These are phyloP conservation scores for Boletus speciosus DNA, from an alignment of 768 basidiomycete genomes.

Conservation along the genomic window DNA sequence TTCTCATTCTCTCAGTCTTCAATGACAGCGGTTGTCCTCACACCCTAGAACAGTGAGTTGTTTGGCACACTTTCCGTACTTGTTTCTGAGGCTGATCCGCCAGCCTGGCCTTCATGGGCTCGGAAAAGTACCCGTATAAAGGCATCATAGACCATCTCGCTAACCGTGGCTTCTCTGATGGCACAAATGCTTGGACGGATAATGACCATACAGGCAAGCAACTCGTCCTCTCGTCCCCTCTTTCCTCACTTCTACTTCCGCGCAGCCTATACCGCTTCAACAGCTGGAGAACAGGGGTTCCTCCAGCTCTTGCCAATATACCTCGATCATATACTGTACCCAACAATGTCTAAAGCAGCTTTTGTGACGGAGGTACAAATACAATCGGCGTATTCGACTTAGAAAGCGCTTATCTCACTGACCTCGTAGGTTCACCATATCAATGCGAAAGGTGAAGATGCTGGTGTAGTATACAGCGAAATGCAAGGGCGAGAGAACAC, in stretches of 20 bases:
- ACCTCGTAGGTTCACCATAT: conserved; percentile 87
- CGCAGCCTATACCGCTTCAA: conserved; percentile 86
- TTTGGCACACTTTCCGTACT: not conserved
- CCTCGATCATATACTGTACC: conserved; percentile 94
- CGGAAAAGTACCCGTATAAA: conserved; percentile 93
- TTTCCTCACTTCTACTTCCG: not conserved
- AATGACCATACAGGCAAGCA: conserved; percentile 69
- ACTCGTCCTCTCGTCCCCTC: not conserved
- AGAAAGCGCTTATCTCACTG: conserved; percentile 1
- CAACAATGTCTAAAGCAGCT: conserved; percentile 86
- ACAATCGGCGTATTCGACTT: conserved; percentile 1
- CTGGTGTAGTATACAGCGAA: conserved; percentile 95
- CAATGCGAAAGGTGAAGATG: conserved; percentile 84
- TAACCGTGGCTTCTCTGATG: conserved; percentile 88
- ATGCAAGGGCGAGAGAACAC: conserved; percentile 98
- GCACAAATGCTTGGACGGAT: conserved; percentile 97
- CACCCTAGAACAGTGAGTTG: conserved; percentile 86
- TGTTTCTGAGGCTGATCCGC: conserved; percentile 1
- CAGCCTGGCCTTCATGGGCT: conserved; percentile 92
- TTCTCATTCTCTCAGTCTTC: conserved; percentile 57
- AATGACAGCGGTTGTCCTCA: conserved; percentile 94
- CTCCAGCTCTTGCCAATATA: conserved; percentile 84
- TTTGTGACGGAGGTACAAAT: conserved; percentile 64
- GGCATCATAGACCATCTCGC: conserved; percentile 94
- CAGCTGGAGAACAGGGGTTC: conserved; percentile 92